Conservation (phyloP, 2,329 filamentous ascomycete species). For the Corniculantispora saksenae region DNA sequence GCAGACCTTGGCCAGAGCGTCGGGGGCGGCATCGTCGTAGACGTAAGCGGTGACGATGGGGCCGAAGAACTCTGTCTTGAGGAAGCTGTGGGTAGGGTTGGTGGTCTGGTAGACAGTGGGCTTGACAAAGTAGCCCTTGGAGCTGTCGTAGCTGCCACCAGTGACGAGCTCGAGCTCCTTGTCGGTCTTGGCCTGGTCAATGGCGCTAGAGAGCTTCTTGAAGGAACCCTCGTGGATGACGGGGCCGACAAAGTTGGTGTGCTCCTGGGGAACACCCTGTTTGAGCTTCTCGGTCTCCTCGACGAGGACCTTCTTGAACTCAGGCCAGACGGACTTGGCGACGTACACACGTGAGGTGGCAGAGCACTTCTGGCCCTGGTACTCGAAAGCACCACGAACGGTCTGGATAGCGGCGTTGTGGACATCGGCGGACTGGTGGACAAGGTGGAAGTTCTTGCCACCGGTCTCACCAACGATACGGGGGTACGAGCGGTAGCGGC, state of each 20-base stretch:
- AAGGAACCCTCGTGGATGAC: slow-evolving; percentile 83
- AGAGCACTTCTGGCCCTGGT: slow-evolving; percentile 89
- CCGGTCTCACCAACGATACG: slow-evolving; percentile 89
- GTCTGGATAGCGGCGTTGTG: slow-evolving; percentile 80
- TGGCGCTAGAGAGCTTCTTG: slow-evolving; percentile 74
- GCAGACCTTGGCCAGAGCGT: slow-evolving; percentile 61
- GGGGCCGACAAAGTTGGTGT: slow-evolving; percentile 80
- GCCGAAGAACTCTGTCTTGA: slow-evolving; percentile 80
- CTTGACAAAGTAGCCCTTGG: slow-evolving; percentile 79
- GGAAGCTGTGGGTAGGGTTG: slow-evolving; percentile 71
- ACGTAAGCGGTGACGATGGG: slow-evolving; percentile 74
- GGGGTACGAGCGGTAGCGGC: slow-evolving; percentile 81
- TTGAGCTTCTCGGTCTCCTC: slow-evolving; percentile 70
- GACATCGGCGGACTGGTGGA: slow-evolving; percentile 76
- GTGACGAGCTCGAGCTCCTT: slow-evolving; percentile 69
- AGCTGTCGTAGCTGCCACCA: slow-evolving; percentile 76
- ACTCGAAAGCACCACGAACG: slow-evolving; percentile 85
- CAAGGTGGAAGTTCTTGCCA: slow-evolving; percentile 89
- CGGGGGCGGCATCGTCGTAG: slow-evolving; percentile 67
- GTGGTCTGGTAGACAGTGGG: slow-evolving; percentile 79
- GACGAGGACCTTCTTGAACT: slow-evolving; percentile 67
- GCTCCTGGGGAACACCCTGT: slow-evolving; percentile 67
- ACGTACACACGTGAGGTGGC: slow-evolving; percentile 81
- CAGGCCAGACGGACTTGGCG: slow-evolving; percentile 70
- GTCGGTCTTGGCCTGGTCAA: slow-evolving; percentile 79